Percentiles rank a stretch among this genome's conserved stretches.
phyloP scores from a whole-genome alignment of 225 moss, liverwort and hornwort genomes.

The Rhytidiadelphus loreus region DNA sequence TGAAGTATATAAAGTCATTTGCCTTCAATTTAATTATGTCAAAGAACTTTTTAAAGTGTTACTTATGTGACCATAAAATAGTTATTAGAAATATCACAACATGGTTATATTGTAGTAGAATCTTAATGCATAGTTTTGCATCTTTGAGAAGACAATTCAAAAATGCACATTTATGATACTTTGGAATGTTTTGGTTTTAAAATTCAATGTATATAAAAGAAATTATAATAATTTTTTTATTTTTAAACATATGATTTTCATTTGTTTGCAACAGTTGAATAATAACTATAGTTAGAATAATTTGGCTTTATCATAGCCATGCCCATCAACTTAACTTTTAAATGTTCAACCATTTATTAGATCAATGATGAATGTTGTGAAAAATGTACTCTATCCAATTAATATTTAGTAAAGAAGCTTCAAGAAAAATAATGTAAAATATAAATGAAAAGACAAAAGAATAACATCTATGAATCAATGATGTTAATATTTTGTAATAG shows the following conservation, averaged over 20 bases:
- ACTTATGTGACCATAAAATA: background rate
- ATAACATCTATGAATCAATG: background rate
- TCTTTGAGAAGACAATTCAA: background rate
- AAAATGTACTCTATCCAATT: background rate
- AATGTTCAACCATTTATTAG: background rate
- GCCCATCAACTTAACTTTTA: background rate
- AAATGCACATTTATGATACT: background rate
- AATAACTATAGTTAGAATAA: background rate
- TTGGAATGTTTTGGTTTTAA: too few species aligned
- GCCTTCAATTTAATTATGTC: too few species aligned
- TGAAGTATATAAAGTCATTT: background rate
- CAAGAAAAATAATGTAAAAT: background rate
- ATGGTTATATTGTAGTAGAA: background rate
- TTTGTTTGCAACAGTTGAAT: too few species aligned
- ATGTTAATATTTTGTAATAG: background rate
- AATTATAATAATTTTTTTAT: too few species aligned
- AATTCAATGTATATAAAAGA: too few species aligned
- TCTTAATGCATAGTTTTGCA: background rate
- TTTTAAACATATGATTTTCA: background rate
- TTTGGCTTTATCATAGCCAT: fast-evolving
- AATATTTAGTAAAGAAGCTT: background rate
- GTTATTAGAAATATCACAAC: fast-evolving
- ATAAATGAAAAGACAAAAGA: background rate
- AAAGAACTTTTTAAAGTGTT: background rate
- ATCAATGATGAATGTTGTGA: fast-evolving